Evolutionary conservation across 1,139 yeast species (phyloP), one percentile per base, ranked within the genome.

Genomic region (Saccharomyces hybrid): DNA sequence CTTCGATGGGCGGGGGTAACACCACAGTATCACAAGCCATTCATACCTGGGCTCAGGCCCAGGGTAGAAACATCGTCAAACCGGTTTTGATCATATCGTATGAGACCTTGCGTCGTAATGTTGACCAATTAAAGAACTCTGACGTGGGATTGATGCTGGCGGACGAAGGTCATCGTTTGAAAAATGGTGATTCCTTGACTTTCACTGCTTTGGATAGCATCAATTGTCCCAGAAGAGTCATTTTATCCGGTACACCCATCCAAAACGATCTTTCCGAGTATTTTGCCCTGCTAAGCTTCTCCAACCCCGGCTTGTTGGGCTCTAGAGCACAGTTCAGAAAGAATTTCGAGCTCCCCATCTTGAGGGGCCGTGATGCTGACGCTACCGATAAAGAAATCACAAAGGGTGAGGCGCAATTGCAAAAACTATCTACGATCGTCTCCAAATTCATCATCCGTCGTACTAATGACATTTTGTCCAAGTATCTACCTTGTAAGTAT

Each of bases 231-330:
- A 76, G 99, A 65, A 79, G 99, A 61, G 97, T 93, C 8, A 93
- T 93, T 60, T 74, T 93, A 38, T 89, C 97, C 0, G 99, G 99
- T 50, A 93, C 99, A 0, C 99, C 99, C 0, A 93, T 93, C 60
- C 99, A 93, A 69, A 93, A 93, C 67, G 99, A 95, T 74, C 76
- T 93, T 48, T 86, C 96, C 0, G 99, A 93, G 71, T 93, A 93
- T 71, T 95, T 91, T 68, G 89, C 99, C 0, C 75, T 93, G 54
- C 75, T 95, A 57, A 88, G 86, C 64, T 93, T 93, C 75, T 96
- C 98, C 7, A 93, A 93, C 67, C 99, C 99, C 0, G 96, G 96
- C 0, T 78, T 89, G 51, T 74, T 93, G 49, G 99, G 99, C 0
- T 77, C 96, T 0, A 80, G 96, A 61, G 74, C 71, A 28, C 96